Base-by-base conservation (phyloP, 129 eudicot genomes). In the Chrysanthemum seticuspe region DNA sequence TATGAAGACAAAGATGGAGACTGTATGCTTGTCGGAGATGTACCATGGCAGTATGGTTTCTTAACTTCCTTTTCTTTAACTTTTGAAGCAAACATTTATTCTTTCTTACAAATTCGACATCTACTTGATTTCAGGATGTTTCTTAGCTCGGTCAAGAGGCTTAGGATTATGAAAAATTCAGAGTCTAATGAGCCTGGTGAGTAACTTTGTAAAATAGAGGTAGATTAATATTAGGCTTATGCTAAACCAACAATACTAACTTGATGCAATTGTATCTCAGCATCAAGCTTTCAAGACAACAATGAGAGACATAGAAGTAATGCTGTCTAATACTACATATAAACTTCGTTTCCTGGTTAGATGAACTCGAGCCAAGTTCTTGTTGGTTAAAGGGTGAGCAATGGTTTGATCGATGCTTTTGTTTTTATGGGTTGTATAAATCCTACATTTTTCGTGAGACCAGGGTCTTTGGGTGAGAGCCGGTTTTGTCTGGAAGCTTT, bases 21-120 rank as follows among this genome's bases (percentile, higher is more conserved):
- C 44, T 89, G 96, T 92, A 93, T 93, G 98, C 95, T 93, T 56
- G 98, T 93, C 34, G 98, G 98, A 74, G 98, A 93, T 84, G 98
- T 93, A 74, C 98, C 97, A 23, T 93, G 93, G 96, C 76, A 78
- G 99, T 94, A 94, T 70, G 88, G 29, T 59, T 66, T 53, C 74
- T 67, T 49, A 65, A 45, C 29, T 47, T 66, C 45, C 10, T 52
- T 63, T 70, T 63, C 21, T 27, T 45, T 1, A 27, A 25, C 47
- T 11, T 5, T 23, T 56, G 59, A 62, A 47, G 13, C 0, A 1
- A 15, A 62, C 27, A 45, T 16, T 3, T 21, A 62, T 73, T 29
- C 16, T 2, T 36, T n/a, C 11, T 14, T 49, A 23, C 72, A 56
- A 58, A 61, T 18, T 64, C 55, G 2, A 71, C 48, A 65, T 65